A percentile compares a stretch with the other conserved stretches of the same genome.
phyloP scores from a whole-genome alignment of 768 basidiomycete species.

The Boletus fagicola region DNA sequence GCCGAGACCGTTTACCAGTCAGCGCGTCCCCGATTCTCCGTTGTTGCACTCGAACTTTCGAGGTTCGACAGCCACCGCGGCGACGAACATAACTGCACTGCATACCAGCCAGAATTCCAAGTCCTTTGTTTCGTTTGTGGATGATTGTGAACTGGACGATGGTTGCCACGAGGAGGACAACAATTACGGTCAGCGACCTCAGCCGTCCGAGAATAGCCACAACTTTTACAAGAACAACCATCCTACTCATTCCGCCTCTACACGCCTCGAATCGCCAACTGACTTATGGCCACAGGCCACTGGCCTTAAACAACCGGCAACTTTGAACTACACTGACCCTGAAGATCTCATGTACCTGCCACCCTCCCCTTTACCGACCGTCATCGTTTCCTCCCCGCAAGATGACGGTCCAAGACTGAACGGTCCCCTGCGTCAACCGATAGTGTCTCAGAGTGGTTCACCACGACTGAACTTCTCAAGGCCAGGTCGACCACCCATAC shows the following conservation, averaged over 20 bases:
- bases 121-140: constrained; percentile 30
- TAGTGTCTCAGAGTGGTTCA: constrained; percentile 30
- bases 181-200: constrained; percentile 32
- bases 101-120: constrained; percentile 18
- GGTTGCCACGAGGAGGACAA: constrained; percentile 42
- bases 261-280: neutral
- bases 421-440: constrained; percentile 38
- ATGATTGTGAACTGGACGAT: constrained; percentile 34
- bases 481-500: constrained; percentile 49
- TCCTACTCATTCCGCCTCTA: constrained; percentile 1
- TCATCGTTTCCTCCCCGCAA: constrained; percentile 52
- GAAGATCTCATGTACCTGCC: constrained; percentile 18
- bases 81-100: constrained; percentile 20
- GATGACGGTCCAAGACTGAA: constrained; percentile 26
- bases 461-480: constrained; percentile 61
- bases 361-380: constrained; percentile 43
- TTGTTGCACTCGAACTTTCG: constrained; percentile 50
- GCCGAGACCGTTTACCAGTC: constrained; percentile 9
- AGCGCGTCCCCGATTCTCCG: constrained; percentile 41
- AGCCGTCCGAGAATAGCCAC: neutral
- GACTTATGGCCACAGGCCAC: constrained; percentile 21
- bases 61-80: constrained; percentile 38
- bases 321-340: constrained; percentile 4
- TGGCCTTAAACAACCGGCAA: constrained; percentile 5
- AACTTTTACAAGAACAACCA: neutral